Conservation (phyloP, 257 asterid species). For the Scutellaria galericulata region DNA sequence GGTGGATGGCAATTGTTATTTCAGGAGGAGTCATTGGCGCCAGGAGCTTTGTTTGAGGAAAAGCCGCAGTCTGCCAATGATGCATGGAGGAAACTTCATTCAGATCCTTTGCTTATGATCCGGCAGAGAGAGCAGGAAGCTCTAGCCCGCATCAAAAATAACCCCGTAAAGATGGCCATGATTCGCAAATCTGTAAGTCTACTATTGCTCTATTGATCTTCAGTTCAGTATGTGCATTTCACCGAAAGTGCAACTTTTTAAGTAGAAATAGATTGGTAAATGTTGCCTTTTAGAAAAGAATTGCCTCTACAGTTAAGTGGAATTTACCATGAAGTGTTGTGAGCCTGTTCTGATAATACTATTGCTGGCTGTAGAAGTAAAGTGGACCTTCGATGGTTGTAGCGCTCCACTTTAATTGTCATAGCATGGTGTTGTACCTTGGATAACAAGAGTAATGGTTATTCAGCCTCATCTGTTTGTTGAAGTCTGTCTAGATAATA, state of each 20-base stretch:
- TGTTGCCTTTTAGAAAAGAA: slow-evolving; percentile 13
- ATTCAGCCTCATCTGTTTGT: not conserved
- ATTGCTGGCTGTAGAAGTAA: not conserved
- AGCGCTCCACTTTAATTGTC: not conserved
- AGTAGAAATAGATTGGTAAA: not conserved
- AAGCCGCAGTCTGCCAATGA: slow-evolving; percentile 93
- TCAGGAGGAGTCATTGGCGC: slow-evolving; percentile 57
- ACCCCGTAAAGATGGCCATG: slow-evolving; percentile 95
- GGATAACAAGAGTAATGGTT: not conserved
- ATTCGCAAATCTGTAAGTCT: slow-evolving; percentile 87
- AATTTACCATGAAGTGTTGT: not conserved
- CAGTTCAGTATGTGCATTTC: slow-evolving; percentile 12
- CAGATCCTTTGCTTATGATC: slow-evolving; percentile 93
- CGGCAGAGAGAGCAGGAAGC: slow-evolving; percentile 97
- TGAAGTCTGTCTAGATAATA: not conserved
- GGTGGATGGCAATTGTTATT: slow-evolving; percentile 34
- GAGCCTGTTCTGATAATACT: slow-evolving; percentile 3
- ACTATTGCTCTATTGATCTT: not conserved
- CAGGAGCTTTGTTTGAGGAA: slow-evolving; percentile 92
- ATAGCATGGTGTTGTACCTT: not conserved
- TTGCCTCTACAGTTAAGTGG: not conserved
- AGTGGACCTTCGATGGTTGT: slow-evolving; percentile 11
- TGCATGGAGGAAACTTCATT: slow-evolving; percentile 96
- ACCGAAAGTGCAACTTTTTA: not conserved
- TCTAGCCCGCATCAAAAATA: slow-evolving; percentile 88